Conservation (phyloP, 768 basidiomycete genomes). For the Podaxis mareebaensis region DNA sequence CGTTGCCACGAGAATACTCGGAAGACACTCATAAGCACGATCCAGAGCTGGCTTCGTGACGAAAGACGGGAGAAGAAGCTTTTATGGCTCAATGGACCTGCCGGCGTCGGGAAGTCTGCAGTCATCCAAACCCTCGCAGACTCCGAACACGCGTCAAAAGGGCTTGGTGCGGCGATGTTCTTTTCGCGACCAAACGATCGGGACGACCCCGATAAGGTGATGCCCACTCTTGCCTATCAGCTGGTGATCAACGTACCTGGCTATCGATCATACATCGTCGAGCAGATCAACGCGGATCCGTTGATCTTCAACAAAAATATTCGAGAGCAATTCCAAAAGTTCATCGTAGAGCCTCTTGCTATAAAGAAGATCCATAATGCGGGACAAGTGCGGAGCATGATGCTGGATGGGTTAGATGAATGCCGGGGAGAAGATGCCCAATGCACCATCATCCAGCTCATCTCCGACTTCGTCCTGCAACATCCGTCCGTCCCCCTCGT, state of each 20-base stretch:
- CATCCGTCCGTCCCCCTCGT: constrained; percentile 14
- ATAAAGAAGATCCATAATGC: background rate
- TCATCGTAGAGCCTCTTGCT: constrained; percentile 19
- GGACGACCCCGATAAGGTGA: constrained; percentile 7
- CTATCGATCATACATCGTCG: background rate
- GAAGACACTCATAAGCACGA: constrained; percentile 4
- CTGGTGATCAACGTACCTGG: constrained; percentile 14
- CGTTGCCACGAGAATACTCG: constrained; percentile 24
- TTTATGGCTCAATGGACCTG: constrained; percentile 26
- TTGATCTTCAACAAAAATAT: constrained; percentile 14
- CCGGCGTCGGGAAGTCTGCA: constrained; percentile 30
- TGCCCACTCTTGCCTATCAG: constrained; percentile 25
- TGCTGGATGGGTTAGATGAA: constrained; percentile 29
- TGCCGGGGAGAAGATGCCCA: constrained; percentile 19
- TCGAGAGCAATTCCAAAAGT: constrained; percentile 13
- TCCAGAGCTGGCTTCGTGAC: constrained; percentile 15
- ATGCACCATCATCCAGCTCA: constrained; percentile 15
- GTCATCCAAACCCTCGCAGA: constrained; percentile 33
- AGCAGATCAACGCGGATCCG: constrained; percentile 2
- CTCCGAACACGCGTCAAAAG: background rate
- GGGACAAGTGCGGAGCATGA: constrained; percentile 16
- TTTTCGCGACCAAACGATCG: constrained; percentile 19
- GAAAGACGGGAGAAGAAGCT: background rate
- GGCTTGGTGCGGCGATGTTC: constrained; percentile 23
- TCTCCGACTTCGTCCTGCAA: background rate